A percentile compares a stretch with the other conserved stretches of the same genome.
phyloP scores from a whole-genome alignment of 306 rosid genomes.

The Acacia acuminata region DNA sequence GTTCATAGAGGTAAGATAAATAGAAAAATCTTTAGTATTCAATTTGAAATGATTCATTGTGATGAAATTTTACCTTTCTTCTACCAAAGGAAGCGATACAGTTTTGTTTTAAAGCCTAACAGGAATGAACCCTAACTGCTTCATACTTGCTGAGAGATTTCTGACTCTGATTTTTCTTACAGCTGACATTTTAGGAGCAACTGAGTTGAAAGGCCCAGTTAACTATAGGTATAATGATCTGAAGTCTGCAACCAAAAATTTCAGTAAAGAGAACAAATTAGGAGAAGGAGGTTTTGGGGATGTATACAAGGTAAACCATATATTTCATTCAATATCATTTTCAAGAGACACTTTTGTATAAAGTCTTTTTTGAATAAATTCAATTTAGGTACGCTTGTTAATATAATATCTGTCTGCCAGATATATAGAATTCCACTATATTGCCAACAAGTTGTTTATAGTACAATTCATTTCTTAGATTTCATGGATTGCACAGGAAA shows the following conservation, averaged over 20 bases:
- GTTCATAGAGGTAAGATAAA: slow-evolving; percentile 53
- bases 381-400: not conserved
- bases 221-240: slow-evolving; percentile 56
- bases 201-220: slow-evolving; percentile 72
- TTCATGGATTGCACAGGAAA: not conserved
- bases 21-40: not conserved
- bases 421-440: not conserved
- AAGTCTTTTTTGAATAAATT: not conserved
- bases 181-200: slow-evolving; percentile 39
- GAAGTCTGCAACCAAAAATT: slow-evolving; percentile 62
- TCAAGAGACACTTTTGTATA: not conserved
- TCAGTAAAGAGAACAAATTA: slow-evolving; percentile 57
- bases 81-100: not conserved
- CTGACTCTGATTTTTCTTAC: not conserved
- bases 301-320: slow-evolving; percentile 36
- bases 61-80: not conserved
- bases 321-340: not conserved
- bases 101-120: not conserved
- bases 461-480: not conserved
- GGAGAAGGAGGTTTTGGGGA: slow-evolving; percentile 85
- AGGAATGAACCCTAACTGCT: not conserved
- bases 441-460: not conserved
- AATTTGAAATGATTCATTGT: not conserved
- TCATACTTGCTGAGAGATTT: not conserved
- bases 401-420: not conserved